These are phyloP conservation scores for Lactifluus echinatus DNA, from an alignment of 768 basidiomycete species.

Conservation along the genomic window DNA sequence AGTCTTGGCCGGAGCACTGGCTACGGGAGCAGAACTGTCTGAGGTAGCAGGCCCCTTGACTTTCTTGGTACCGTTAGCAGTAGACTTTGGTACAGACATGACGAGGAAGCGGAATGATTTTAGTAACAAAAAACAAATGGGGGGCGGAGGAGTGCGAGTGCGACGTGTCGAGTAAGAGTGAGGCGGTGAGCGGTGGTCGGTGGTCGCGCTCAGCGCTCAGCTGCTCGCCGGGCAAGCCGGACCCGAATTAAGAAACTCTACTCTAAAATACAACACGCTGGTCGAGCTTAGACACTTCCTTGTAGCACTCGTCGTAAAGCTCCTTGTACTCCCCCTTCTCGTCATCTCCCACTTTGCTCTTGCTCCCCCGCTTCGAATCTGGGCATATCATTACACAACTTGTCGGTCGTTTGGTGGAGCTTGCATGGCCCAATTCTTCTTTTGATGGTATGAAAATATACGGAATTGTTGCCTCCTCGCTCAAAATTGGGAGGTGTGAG, in stretches of 20 bases:
- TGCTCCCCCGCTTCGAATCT: conserved; percentile 61
- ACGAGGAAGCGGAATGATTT: background rate
- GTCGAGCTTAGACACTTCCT: conserved; percentile 80
- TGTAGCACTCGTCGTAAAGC: conserved; percentile 75
- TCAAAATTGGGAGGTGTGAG: conserved; percentile 88
- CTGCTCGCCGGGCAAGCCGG: background rate
- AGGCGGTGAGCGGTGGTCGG: no score
- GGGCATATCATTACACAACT: conserved; percentile 96
- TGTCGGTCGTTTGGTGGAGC: conserved; percentile 95
- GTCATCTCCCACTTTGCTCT: conserved; percentile 48
- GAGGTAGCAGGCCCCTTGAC: conserved; percentile 27
- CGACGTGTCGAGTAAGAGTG: background rate
- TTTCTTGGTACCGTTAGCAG: conserved; percentile 32
- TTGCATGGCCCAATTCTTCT: conserved; percentile 92
- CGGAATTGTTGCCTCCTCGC: conserved; percentile 88
- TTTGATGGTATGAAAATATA: conserved; percentile 88
- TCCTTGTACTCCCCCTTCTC: conserved; percentile 81
- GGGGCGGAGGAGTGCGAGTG: conserved; percentile 18
- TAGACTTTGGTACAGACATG: conserved; percentile 42
- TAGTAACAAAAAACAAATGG: conserved; percentile 13
- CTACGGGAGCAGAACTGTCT: conserved; percentile 34
- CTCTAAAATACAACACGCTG: conserved; percentile 42
- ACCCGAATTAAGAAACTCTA: background rate
- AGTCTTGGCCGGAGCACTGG: conserved; percentile 18
- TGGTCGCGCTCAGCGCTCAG: background rate